Evolutionary conservation across 1,284 basidiomycete species (phyloP), one percentile per base, ranked within the genome.

Genomic region (Athelia sp.): DNA sequence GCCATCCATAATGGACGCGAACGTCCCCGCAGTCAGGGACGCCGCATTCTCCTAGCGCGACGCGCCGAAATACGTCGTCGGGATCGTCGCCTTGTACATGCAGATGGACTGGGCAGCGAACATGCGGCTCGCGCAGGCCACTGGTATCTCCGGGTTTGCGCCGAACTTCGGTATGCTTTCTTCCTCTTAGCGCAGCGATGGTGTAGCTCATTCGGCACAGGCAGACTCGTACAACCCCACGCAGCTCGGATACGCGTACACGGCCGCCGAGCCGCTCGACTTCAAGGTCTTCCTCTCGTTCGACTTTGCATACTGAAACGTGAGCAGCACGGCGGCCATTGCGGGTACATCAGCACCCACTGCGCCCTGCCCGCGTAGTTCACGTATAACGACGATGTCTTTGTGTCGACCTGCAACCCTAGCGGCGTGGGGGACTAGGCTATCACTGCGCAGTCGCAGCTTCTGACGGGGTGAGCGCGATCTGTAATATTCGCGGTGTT

Each of bases 321-420:
- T 15, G 36, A 15, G 36, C 4, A 15, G n/a, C 36, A n/a, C 36
- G n/a, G 15, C 36, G 36, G 36, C 36, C 17, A 22, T 40, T 10
- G 17, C n/a, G 4, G 21, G 43, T 76, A 85, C 49, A 81, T 88
- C 52, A 73, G 74, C 13, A 70, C 71, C 13, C 83, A 82, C 54
- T 69, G 79, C 2, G 61, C 66, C 14, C 79, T 84, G 60, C 74
- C 85, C 0, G 84, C 82, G 51, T 87, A 92, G 60, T 69, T 90
- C 45, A 72, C 70, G 50, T 79, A 78, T 55, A 54, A 63, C 53
- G 70, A 71, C 51, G 77, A 76, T 45, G 76, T 82, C 11, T 76
- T 92, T 46, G 84, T 86, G 2, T 87, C 86, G 0, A 89, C 87
- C 1, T 93, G 93, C 63, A 72, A 87, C 2, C 90, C 90, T 15